phyloP scores from a whole-genome alignment of 2,329 filamentous ascomycete species.

The Clarireedia paspali region DNA sequence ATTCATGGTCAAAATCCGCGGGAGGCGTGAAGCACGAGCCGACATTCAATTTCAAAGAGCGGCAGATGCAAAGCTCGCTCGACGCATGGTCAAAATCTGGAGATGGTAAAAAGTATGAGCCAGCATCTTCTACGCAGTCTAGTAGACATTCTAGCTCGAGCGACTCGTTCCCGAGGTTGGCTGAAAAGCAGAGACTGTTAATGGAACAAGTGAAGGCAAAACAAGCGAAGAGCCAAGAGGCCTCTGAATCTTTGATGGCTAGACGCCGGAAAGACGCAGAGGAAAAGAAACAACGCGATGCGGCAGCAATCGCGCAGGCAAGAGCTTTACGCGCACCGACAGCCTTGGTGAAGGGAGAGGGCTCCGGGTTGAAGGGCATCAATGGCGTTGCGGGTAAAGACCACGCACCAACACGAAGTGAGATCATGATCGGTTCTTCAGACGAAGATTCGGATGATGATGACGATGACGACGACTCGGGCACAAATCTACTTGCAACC shows the following conservation, averaged over 20 bases:
- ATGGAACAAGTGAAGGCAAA: slow-evolving; percentile 16
- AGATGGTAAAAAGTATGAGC: slow-evolving; percentile 26
- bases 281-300: slow-evolving; percentile 64
- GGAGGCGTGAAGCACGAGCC: slow-evolving; percentile 18
- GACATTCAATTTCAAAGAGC: background rate
- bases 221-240: slow-evolving; percentile 11
- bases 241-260: slow-evolving; percentile 54
- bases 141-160: background rate
- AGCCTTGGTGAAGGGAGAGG: slow-evolving; percentile 60
- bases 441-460: slow-evolving; percentile 67
- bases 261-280: slow-evolving; percentile 69
- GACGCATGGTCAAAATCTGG: slow-evolving; percentile 9
- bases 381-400: slow-evolving; percentile 71
- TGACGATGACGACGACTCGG: slow-evolving; percentile 45
- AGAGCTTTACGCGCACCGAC: slow-evolving; percentile 49
- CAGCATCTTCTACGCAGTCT: slow-evolving; percentile 10
- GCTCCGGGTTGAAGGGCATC: slow-evolving; percentile 68
- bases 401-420: slow-evolving; percentile 63
- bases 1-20: slow-evolving; percentile 52
- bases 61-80: slow-evolving; percentile 5
- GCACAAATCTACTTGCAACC: slow-evolving; percentile 36
- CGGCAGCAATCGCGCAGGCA: slow-evolving; percentile 62
- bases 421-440: slow-evolving; percentile 82
- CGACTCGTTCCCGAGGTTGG: background rate
- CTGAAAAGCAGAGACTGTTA: slow-evolving; percentile 28